A percentile compares a stretch with the other conserved stretches of the same genome.
phyloP scores from a whole-genome alignment of 345 rosid genomes.

The Raphanus sativus region DNA sequence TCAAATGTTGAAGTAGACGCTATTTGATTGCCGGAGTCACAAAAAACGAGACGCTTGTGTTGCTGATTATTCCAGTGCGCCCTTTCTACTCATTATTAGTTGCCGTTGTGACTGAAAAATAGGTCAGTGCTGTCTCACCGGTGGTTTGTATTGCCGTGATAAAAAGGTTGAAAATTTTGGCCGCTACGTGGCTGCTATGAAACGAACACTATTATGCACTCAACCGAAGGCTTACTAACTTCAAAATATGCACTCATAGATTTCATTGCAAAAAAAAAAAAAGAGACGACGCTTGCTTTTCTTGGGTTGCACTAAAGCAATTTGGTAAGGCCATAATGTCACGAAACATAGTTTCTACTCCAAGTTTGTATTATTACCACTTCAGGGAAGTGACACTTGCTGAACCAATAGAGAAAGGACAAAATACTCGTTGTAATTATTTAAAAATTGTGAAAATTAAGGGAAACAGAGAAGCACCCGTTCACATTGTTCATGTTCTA shows the following conservation, averaged over 20 bases:
- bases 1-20: too few relatives aligned
- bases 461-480: background rate
- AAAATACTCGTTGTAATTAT: background rate
- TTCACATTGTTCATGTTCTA: slow-evolving; percentile 14
- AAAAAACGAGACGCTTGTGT: too few relatives aligned
- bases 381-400: slow-evolving; percentile 25
- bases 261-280: background rate
- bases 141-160: too few relatives aligned
- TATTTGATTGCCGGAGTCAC: too few relatives aligned
- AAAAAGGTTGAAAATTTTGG: too few relatives aligned
- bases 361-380: slow-evolving; percentile 36
- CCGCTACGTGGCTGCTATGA: too few relatives aligned
- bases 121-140: too few relatives aligned
- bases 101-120: too few relatives aligned
- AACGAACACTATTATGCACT: background rate
- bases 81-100: too few relatives aligned
- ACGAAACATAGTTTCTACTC: slow-evolving; percentile 31
- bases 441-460: background rate
- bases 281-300: background rate
- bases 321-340: slow-evolving; percentile 17
- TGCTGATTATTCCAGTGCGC: too few relatives aligned
- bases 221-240: slow-evolving; percentile 2
- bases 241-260: slow-evolving; percentile 4
- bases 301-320: slow-evolving; percentile 29
- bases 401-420: background rate